Base-by-base conservation (phyloP, 257 asterid species). In the Fraxinus anomala region DNA sequence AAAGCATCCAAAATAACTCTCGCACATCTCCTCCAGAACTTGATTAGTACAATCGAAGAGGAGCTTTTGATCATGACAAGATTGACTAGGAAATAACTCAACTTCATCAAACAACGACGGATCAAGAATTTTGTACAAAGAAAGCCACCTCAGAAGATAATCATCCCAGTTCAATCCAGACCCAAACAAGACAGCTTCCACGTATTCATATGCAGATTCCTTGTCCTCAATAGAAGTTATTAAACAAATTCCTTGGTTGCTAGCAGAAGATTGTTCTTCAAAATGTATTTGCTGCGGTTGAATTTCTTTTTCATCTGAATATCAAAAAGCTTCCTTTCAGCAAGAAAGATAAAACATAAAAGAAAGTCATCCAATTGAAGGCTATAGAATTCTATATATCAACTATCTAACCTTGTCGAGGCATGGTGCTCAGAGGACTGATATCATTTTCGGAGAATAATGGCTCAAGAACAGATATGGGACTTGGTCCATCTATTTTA, bases 91-190 rank as follows among this genome's bases (percentile, higher is more conserved):
- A 76, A 96, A 93, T 80, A 91, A 80, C 89, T 92, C 97, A 8
- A 96, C 98, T 87, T 96, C 99, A 49, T 90, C 97, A 80, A 89
- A 96, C 85, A 93, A 80, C 5, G 91, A 80, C 1, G 90, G 82
- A 80, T 96, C 98, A 4, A 96, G 98, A 81, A 96, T 85, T 70
- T 91, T 89, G 26, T 79, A 77, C 26, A 80, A 80, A 17, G 93
- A 89, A 82, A 93, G 87, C 99, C 98, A 96, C 83, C 95, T 88
- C 44, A 75, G 11, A n/a, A 89, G 87, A 83, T 87, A 94, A 26
- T 96, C 99, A 69, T 96, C 95, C 99, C 98, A 93, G 87, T 87
- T 88, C 84, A 96, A 82, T 33, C 91, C 99, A 6, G 99, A 96
- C 70, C 98, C 98, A 13, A 96, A 89, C 77, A 96, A 80, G 71